Evolutionary conservation across 495 filamentous ascomycete genomes (phyloP).

Genomic region (Xylaria flabelliformis): DNA sequence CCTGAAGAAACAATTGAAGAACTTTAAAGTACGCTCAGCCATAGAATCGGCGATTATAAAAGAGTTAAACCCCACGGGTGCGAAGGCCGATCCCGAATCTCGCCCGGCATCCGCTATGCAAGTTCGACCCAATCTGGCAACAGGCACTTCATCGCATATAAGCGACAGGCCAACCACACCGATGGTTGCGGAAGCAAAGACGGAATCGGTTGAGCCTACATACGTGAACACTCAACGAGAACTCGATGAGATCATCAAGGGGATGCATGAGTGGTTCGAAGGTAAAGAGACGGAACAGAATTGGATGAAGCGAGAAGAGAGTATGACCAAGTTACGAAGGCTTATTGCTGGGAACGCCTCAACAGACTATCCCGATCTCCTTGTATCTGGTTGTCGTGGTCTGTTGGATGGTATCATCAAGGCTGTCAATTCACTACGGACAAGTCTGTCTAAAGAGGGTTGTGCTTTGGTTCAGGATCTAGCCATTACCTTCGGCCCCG

Average conservation of each 20-base stretch:
- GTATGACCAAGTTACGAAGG: slow-evolving; percentile 72
- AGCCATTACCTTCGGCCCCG: slow-evolving; percentile 74
- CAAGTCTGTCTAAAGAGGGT: slow-evolving; percentile 84
- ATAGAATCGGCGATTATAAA: slow-evolving; percentile 80
- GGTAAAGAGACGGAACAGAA: slow-evolving; percentile 91
- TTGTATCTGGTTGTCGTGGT: slow-evolving; percentile 70
- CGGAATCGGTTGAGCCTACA: slow-evolving; percentile 76
- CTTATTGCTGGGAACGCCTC: slow-evolving; percentile 85
- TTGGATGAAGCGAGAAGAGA: slow-evolving; percentile 85
- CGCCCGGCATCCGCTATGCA: slow-evolving; percentile 51
- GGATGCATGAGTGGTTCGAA: slow-evolving; percentile 83
- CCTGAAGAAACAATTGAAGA: slow-evolving; percentile 79
- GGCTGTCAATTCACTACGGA: slow-evolving; percentile 82
- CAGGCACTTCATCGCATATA: slow-evolving; percentile 56
- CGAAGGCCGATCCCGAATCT: slow-evolving; percentile 52
- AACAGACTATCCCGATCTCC: slow-evolving; percentile 72
- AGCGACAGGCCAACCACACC: slow-evolving; percentile 58
- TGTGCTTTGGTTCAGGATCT: slow-evolving; percentile 87
- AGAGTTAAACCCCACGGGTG: slow-evolving; percentile 66
- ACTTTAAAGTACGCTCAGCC: slow-evolving; percentile 79
- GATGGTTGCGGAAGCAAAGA: slow-evolving; percentile 57
- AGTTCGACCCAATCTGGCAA: slow-evolving; percentile 51
- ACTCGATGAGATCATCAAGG: slow-evolving; percentile 79
- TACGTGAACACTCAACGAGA: slow-evolving; percentile 83
- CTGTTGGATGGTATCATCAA: slow-evolving; percentile 91